Evolutionary conservation across 2,329 filamentous ascomycete species (phyloP), one percentile per base, ranked within the genome.

Genomic region (Daldinia eschscholtzii): DNA sequence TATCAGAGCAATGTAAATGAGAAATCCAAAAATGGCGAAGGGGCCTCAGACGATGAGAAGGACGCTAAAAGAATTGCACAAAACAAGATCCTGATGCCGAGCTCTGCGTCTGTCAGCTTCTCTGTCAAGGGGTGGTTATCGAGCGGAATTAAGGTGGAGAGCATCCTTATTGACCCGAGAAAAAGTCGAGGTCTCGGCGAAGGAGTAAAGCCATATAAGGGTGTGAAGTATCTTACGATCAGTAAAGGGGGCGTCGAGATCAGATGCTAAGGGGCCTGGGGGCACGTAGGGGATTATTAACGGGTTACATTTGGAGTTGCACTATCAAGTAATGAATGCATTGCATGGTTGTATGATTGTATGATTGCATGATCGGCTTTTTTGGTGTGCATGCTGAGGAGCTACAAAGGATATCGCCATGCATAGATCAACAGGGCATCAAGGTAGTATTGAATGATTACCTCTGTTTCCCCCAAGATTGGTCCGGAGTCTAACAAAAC

Each of bases 181-280:
- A 94, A 91, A 82, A 97, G 93, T 80, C 88, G 91, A 64, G 96
- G 96, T 0, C 76, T 99, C 52, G 93, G 93, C 0, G 93, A 97
- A 72, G 89, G 92, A 2, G 89, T 98, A 42, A 97, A 94, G 81
- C 96, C 96, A 26, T 98, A 97, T 81, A 99, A 98, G 82, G 96
- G 96, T 1, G 96, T 99, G 72, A 99, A 99, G 82, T 99, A 99
- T 80, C 79, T 99, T 74, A 98, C 94, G 15, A 84, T 91, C 56
- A 91, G 89, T 76, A 88, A 88, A 70, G 86, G 86, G 13, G 89
- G 89, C 23, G 83, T 91, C 46, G 89, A 91, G 79, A 85, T 89
- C 73, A 82, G 89, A 74, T 91, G 89, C 77, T 89, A 70, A 68
- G 50, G 23, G 23, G 3, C 30, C 1, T 10, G 13, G 13, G 35